phyloP scores from a whole-genome alignment of 2,329 filamentous ascomycete species.

The Penicillium polonicum region DNA sequence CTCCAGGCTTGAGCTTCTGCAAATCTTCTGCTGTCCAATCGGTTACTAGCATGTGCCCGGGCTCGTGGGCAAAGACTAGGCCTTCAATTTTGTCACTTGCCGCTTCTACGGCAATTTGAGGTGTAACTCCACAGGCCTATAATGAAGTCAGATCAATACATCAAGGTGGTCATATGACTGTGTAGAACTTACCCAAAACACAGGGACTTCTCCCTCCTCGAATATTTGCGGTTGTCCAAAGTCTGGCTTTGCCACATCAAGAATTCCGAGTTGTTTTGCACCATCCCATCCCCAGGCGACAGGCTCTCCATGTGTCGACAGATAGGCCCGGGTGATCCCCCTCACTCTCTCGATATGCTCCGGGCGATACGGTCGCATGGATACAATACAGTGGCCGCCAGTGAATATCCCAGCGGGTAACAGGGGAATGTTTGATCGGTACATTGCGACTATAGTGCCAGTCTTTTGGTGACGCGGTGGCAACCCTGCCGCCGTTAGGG shows the following conservation, averaged over 20 bases:
- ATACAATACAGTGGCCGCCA: constrained; percentile 57
- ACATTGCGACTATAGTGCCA: constrained; percentile 60
- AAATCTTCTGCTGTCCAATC: constrained; percentile 51
- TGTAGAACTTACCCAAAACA: constrained; percentile 31
- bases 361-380: constrained; percentile 59
- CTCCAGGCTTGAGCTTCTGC: constrained; percentile 13
- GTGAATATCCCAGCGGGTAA: constrained; percentile 60
- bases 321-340: constrained; percentile 55
- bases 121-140: constrained; percentile 66
- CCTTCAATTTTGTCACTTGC: constrained; percentile 51
- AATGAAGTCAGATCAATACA: constrained; percentile 56
- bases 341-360: constrained; percentile 55
- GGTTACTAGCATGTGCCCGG: constrained; percentile 62
- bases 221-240: constrained; percentile 55
- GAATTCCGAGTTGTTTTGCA: constrained; percentile 53
- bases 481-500: constrained; percentile 53
- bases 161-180: constrained; percentile 2
- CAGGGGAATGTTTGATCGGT: constrained; percentile 57
- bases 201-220: constrained; percentile 38
- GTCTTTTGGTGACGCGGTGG: constrained; percentile 52
- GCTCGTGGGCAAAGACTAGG: constrained; percentile 60
- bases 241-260: constrained; percentile 53
- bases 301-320: constrained; percentile 62
- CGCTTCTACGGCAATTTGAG: constrained; percentile 62
- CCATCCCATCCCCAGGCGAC: constrained; percentile 65